Conservation (phyloP, 163 green algal genomes). For the Trebouxia gelatinosa region DNA sequence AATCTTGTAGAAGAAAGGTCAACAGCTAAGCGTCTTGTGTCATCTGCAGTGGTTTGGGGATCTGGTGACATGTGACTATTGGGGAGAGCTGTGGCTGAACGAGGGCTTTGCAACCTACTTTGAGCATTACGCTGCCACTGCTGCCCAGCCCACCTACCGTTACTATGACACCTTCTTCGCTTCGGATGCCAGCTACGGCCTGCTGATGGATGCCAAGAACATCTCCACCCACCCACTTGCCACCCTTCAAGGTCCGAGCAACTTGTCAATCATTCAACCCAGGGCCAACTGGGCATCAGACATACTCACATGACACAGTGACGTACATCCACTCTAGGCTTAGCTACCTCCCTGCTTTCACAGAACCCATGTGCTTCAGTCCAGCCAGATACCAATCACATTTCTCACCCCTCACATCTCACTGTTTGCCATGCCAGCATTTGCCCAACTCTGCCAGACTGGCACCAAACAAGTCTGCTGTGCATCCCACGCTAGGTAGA, state of each 20-base stretch:
- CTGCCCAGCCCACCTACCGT: constrained; percentile 37
- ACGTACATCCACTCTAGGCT: not conserved
- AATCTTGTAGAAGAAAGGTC: too few species aligned
- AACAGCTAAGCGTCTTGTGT: too few species aligned
- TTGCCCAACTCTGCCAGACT: too few species aligned
- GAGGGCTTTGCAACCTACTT: constrained; percentile 87
- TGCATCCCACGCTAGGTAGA: too few species aligned
- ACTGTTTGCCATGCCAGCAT: too few species aligned
- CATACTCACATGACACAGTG: not conserved
- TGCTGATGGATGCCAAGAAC: constrained; percentile 55
- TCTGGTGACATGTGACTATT: constrained; percentile 85
- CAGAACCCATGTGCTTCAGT: too few species aligned
- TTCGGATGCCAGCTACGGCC: constrained; percentile 34
- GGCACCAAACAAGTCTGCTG: too few species aligned
- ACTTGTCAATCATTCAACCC: not conserved
- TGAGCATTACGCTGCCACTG: constrained; percentile 61
- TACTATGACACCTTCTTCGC: constrained; percentile 50
- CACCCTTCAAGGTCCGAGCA: not conserved
- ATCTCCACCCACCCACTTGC: constrained; percentile 50
- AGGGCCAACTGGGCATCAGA: not conserved
- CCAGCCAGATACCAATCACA: too few species aligned
- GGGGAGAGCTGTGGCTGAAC: constrained; percentile 87
- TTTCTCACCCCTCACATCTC: too few species aligned
- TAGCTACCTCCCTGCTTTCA: too few species aligned
- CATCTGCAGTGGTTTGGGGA: constrained; percentile 83